phyloP scores from a whole-genome alignment of 495 filamentous ascomycete genomes.

The Penicillium manginii region DNA sequence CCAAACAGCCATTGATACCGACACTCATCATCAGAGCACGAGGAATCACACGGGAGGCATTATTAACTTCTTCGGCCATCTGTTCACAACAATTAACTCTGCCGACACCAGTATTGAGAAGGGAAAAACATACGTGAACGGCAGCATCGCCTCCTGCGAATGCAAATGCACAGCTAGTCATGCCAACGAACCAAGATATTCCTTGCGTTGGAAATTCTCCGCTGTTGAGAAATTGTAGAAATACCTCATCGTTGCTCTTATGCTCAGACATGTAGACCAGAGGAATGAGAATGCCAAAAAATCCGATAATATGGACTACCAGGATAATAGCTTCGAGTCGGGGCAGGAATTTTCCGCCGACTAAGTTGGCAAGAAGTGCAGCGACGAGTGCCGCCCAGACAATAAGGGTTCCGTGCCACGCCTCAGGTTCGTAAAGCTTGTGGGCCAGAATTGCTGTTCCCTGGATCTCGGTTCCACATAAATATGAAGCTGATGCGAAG shows the following conservation, averaged over 20 bases:
- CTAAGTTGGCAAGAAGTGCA: conserved; percentile 33
- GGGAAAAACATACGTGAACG: conserved; percentile 25
- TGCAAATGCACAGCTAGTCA: conserved; percentile 34
- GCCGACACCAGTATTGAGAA: neutral
- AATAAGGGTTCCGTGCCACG: conserved; percentile 48
- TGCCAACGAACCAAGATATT: conserved; percentile 40
- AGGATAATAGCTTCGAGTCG: conserved; percentile 43
- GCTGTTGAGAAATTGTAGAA: conserved; percentile 37
- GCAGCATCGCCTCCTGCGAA: conserved; percentile 36
- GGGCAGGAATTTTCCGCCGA: conserved; percentile 39
- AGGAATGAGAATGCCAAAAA: conserved; percentile 53
- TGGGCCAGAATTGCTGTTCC: conserved; percentile 31
- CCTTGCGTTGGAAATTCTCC: conserved; percentile 40
- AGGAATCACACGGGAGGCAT: conserved; percentile 39
- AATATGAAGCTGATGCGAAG: conserved; percentile 30
- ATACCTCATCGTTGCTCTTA: conserved; percentile 30
- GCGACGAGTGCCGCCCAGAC: conserved; percentile 33
- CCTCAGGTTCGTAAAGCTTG: conserved; percentile 26
- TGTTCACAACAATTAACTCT: conserved; percentile 8
- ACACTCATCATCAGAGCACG: conserved; percentile 37
- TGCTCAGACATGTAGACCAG: conserved; percentile 29
- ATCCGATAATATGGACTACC: conserved; percentile 44
- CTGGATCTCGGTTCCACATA: conserved; percentile 42
- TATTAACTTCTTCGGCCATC: conserved; percentile 47
- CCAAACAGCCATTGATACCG: conserved; percentile 45